These are phyloP conservation scores for Lenwebbia sp. DNA, from an alignment of 345 rosid species.

Conservation along the genomic window DNA sequence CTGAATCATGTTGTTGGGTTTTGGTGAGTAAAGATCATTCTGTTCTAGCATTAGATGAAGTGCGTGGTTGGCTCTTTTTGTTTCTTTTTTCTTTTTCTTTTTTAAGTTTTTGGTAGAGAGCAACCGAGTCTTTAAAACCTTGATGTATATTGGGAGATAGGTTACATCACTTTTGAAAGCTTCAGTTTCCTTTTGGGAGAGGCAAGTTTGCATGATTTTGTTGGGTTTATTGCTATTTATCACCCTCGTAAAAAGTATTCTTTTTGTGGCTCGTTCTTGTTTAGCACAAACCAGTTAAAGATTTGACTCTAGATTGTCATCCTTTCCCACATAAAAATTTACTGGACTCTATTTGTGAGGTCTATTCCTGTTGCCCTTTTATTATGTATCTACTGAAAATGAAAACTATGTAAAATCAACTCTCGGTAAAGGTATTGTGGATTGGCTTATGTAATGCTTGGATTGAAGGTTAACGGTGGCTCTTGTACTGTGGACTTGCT, in stretches of 20 bases:
- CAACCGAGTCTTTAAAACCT: background rate
- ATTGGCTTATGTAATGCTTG: background rate
- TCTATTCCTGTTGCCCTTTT: background rate
- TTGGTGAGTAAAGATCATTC: background rate
- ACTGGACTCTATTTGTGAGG: background rate
- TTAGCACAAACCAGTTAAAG: background rate
- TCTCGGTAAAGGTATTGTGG: background rate
- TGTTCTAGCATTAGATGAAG: background rate
- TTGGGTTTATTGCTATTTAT: background rate
- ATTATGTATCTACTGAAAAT: background rate
- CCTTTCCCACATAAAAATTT: background rate
- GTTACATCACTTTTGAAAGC: background rate
- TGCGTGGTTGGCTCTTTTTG: background rate
- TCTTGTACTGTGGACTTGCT: background rate
- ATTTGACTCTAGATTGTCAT: background rate
- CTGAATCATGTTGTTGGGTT: background rate
- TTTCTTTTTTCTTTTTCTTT: background rate
- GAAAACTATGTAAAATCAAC: background rate
- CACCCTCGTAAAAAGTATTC: background rate
- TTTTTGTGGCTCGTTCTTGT: background rate
- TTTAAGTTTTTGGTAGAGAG: background rate
- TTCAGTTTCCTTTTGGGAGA: background rate
- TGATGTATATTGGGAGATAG: background rate
- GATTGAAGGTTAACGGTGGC: background rate
- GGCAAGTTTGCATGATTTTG: background rate